Evolutionary conservation across 148 eudicot species (phyloP).

Genomic region (Oxyria digyna): DNA sequence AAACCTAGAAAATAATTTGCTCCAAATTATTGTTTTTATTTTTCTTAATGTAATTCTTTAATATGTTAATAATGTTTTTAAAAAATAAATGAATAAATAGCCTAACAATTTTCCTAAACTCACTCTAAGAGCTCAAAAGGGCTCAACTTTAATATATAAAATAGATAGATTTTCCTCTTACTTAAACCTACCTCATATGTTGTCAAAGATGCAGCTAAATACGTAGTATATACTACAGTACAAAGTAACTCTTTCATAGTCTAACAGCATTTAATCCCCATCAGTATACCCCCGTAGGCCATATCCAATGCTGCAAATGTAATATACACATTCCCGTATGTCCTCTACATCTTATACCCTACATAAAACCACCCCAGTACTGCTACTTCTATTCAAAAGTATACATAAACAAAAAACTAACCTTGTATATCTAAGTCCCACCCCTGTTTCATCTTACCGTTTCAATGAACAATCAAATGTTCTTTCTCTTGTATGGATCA

Average conservation of each 20-base stretch:
- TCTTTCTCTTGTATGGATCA: neutral
- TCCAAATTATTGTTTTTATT: too few relatives aligned
- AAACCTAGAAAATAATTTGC: too few relatives aligned
- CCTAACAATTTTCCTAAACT: too few relatives aligned
- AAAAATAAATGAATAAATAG: too few relatives aligned
- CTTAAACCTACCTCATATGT: too few relatives aligned
- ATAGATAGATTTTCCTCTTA: too few relatives aligned
- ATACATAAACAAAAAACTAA: neutral
- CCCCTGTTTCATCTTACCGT: too few relatives aligned
- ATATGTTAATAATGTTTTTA: too few relatives aligned
- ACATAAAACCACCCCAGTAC: neutral
- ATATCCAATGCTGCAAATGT: slow-evolving; percentile 6
- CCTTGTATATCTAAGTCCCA: neutral
- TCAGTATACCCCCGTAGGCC: slow-evolving; percentile 9
- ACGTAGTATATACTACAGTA: neutral
- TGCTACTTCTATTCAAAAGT: slow-evolving; percentile 2
- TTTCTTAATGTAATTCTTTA: too few relatives aligned
- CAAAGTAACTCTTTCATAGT: neutral
- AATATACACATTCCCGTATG: neutral
- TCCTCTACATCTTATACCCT: neutral
- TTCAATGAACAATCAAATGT: too few relatives aligned
- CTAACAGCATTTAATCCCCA: slow-evolving; percentile 7
- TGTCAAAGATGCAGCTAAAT: neutral
- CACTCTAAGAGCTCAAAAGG: too few relatives aligned
- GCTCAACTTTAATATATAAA: too few relatives aligned